Evolutionary conservation across 106 monocot species (phyloP), one percentile per base, ranked within the genome.

Genomic region (Dioscorea dumetorum): DNA sequence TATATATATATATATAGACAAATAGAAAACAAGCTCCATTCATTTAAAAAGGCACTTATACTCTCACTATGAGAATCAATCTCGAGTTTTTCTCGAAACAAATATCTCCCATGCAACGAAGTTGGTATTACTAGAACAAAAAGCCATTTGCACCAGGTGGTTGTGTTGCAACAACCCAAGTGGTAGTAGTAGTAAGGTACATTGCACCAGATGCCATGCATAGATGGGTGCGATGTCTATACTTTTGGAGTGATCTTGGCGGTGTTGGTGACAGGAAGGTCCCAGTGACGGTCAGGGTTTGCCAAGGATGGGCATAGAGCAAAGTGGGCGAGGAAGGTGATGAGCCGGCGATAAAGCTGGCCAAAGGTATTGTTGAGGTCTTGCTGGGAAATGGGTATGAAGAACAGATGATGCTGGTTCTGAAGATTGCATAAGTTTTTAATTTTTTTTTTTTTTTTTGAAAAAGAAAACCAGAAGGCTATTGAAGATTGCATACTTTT

Each of bases 401-500:
- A 48, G 74, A 70, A 53, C 71, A 85, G 81, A 78, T 85, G 48
- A 32, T 81, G 16, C 78, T 85, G 31, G 62, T 75, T 1, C 32
- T 85, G 53, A 77, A 73, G 71, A 78, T n/a, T n/a, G n/a, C n/a
- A n/a, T n/a, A n/a, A n/a, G n/a, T n/a, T n/a, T n/a, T n/a, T n/a
- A n/a, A n/a, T n/a, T n/a, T n/a, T n/a, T n/a, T n/a, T n/a, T n/a
- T n/a, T n/a, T n/a, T n/a, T n/a, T n/a, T n/a, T n/a, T n/a, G n/a
- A n/a, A n/a, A n/a, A n/a, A n/a, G n/a, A n/a, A n/a, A n/a, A n/a
- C n/a, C n/a, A n/a, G n/a, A n/a, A n/a, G n/a, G n/a, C n/a, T n/a
- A n/a, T n/a, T n/a, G n/a, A n/a, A n/a, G n/a, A n/a, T 85, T 32
- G 85, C 85, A 15, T 75, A 62, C 34, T 85, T 85, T 62, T 85